Evolutionary conservation across 371 early-diverging fungal genomes (phyloP).

Genomic region (Haplosporangium sp.): DNA sequence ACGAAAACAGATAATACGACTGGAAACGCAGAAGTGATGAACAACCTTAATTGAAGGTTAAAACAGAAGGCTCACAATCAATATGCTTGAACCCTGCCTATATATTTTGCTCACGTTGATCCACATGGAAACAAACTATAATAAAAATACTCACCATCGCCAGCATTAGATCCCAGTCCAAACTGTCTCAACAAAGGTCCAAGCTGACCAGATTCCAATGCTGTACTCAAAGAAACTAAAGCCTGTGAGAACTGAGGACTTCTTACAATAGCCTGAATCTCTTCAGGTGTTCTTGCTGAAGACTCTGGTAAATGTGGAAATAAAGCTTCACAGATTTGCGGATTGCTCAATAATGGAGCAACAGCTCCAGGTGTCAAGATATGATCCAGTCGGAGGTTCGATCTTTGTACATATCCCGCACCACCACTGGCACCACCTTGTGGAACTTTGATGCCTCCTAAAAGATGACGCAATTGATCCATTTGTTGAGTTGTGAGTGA

Average conservation of each 20-base stretch:
- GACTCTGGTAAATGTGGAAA: constrained; percentile 76
- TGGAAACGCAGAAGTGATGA: too few species aligned
- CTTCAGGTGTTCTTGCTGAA: constrained; percentile 61
- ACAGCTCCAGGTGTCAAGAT: constrained; percentile 68
- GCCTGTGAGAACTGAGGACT: constrained; percentile 81
- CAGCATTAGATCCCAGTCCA: constrained; percentile 70
- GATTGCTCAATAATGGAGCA: constrained; percentile 66
- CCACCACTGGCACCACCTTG: constrained; percentile 6
- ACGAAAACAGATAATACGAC: too few species aligned
- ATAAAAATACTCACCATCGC: constrained; percentile 54
- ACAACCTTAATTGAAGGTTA: too few species aligned
- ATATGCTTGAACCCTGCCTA: too few species aligned
- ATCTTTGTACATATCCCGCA: constrained; percentile 8
- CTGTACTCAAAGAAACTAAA: constrained; percentile 69
- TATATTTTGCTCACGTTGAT: too few species aligned
- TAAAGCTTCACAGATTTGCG: constrained; percentile 64
- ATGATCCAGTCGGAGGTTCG: constrained; percentile 59
- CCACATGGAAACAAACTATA: too few species aligned
- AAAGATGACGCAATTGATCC: constrained; percentile 49
- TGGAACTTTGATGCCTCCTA: constrained; percentile 50
- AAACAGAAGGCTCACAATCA: too few species aligned
- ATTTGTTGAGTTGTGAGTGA: constrained; percentile 42
- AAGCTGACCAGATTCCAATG: constrained; percentile 78
- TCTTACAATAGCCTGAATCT: constrained; percentile 69
- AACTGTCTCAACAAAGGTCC: constrained; percentile 73